phyloP scores from a whole-genome alignment of 2,329 filamentous ascomycete species.

The Tolypocladium guangdongense region DNA sequence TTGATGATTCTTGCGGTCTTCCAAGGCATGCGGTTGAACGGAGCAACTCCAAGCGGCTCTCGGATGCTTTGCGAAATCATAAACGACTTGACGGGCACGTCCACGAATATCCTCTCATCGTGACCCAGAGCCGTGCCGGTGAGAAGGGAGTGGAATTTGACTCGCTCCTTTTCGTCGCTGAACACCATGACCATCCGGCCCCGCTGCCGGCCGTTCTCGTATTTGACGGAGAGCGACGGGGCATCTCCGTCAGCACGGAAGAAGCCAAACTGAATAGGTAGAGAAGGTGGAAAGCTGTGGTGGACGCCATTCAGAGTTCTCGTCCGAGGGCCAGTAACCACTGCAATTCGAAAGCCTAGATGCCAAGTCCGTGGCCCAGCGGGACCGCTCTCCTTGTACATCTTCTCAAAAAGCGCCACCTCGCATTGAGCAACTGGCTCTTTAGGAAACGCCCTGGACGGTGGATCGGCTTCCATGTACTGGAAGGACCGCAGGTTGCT shows the following conservation, averaged over 20 bases:
- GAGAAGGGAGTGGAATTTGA: constrained; percentile 60
- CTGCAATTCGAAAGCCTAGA: constrained; percentile 65
- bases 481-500: constrained; percentile 63
- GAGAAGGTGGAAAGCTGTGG: constrained; percentile 52
- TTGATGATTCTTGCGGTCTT: constrained; percentile 63
- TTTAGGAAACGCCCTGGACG: constrained; percentile 61
- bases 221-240: constrained; percentile 59
- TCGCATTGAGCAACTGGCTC: constrained; percentile 64
- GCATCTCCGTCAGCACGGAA: constrained; percentile 59
- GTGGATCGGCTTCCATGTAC: constrained; percentile 65
- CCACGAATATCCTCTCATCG: constrained; percentile 59
- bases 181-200: constrained; percentile 73
- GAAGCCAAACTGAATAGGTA: constrained; percentile 69
- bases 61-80: constrained; percentile 45
- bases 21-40: constrained; percentile 48
- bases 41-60: constrained; percentile 36
- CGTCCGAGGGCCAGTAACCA: constrained; percentile 66
- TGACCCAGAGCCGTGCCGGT: constrained; percentile 59
- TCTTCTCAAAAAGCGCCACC: constrained; percentile 64
- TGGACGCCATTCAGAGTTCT: constrained; percentile 70
- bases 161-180: constrained; percentile 57
- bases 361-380: constrained; percentile 64
- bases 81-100: constrained; percentile 56
- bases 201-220: constrained; percentile 53
- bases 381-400: constrained; percentile 57